Percentiles rank a stretch among this genome's conserved stretches.
Conservation (phyloP, 495 filamentous ascomycete species). For the Sabuloglossum arenarium region DNA sequence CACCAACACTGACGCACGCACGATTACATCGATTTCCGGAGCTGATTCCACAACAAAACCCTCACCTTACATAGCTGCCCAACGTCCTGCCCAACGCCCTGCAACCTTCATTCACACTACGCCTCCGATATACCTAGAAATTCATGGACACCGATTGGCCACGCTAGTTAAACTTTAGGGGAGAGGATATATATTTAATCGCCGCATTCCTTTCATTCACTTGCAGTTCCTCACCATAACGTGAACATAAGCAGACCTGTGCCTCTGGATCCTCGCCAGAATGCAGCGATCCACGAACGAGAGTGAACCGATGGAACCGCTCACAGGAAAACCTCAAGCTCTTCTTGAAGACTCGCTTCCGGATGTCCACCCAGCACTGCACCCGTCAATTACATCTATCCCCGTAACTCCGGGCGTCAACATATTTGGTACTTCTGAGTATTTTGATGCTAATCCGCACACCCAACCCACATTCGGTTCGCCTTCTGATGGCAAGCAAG, state of each 20-base stretch:
- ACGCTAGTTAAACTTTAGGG: no score
- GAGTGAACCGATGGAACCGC: neutral
- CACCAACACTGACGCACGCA: no score
- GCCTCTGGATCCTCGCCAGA: neutral
- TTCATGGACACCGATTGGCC: no score
- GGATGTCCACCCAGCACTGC: conserved; percentile 11
- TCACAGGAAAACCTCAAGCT: neutral
- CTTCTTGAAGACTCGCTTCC: neutral
- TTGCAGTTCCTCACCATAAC: neutral
- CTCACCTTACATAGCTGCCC: no score
- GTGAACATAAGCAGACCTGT: neutral
- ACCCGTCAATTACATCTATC: conserved; percentile 13
- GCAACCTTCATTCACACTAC: no score
- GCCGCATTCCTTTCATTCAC: neutral
- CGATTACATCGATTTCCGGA: no score
- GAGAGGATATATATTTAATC: no score
- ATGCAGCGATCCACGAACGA: neutral
- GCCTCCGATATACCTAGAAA: no score
- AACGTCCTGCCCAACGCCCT: no score
- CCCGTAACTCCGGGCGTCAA: conserved; percentile 30
- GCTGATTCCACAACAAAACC: no score
- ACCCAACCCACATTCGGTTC: neutral
- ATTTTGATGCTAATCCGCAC: neutral
- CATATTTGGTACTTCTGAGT: conserved; percentile 5
- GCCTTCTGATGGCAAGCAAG: neutral